Evolutionary conservation across 352 stramenopile genomes (phyloP).

Genomic region (Pythium oligandrum): DNA sequence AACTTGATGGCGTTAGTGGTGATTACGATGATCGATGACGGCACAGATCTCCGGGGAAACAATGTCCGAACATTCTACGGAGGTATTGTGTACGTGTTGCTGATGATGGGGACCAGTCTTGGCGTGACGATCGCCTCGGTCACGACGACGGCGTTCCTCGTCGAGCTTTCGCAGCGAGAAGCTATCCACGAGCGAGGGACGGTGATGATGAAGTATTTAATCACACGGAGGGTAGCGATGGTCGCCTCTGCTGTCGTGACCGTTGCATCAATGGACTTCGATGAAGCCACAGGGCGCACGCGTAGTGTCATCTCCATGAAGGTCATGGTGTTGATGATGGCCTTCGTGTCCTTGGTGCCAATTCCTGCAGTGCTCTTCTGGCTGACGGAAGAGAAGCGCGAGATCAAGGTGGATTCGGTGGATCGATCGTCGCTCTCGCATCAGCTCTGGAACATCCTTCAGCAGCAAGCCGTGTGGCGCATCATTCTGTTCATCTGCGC

Average conservation of each 20-base stretch:
- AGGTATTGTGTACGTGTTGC: conserved; percentile 60
- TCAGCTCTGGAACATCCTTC: conserved; percentile 67
- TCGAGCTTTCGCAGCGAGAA: conserved; percentile 76
- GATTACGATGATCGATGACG: conserved; percentile 53
- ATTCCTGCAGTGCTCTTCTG: conserved; percentile 64
- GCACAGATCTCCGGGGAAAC: conserved; percentile 24
- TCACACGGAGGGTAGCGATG: conserved; percentile 41
- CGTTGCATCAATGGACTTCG: conserved; percentile 27
- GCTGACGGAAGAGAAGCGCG: conserved; percentile 60
- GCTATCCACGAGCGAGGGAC: conserved; percentile 66
- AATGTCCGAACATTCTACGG: conserved; percentile 51
- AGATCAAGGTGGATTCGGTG: conserved; percentile 69
- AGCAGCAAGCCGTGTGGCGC: conserved; percentile 73
- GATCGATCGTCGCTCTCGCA: conserved; percentile 51
- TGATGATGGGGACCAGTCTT: conserved; percentile 63
- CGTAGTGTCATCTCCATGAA: conserved; percentile 58
- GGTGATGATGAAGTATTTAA: conserved; percentile 63
- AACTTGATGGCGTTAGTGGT: conserved; percentile 63
- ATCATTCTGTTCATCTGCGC: conserved; percentile 69
- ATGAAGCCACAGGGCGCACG: conserved; percentile 26
- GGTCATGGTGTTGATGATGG: conserved; percentile 64
- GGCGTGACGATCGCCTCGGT: conserved; percentile 58
- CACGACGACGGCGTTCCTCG: conserved; percentile 52
- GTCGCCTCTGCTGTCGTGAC: conserved; percentile 27
- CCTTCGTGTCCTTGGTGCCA: conserved; percentile 48